Percentiles rank a stretch among this genome's conserved stretches.
Conservation (phyloP, 805 yeast species). For the Nakazawaea populi region DNA sequence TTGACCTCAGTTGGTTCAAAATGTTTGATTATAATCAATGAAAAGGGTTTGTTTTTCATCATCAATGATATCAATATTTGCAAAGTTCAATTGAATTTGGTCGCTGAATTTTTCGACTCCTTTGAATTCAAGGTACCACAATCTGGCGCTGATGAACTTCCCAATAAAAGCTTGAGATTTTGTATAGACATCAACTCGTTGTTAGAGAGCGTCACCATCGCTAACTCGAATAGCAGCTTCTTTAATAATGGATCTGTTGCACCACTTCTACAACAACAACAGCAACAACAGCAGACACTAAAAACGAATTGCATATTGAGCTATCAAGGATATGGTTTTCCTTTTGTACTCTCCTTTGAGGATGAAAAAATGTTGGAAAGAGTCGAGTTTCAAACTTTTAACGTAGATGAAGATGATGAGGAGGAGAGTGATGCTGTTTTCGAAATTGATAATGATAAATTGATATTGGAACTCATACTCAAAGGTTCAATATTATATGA, state of each 20-base stretch:
- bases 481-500: slow-evolving; percentile 48
- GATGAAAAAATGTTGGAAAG: slow-evolving; percentile 50
- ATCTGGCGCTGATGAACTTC: slow-evolving; percentile 14
- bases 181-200: slow-evolving; percentile 40
- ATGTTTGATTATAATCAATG: slow-evolving; percentile 29
- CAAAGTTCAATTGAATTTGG: slow-evolving; percentile 30
- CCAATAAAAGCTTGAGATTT: slow-evolving; percentile 20
- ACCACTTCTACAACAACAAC: not conserved
- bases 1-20: slow-evolving; percentile 31
- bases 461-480: slow-evolving; percentile 46
- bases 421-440: slow-evolving; percentile 15
- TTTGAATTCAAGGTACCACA: slow-evolving; percentile 18
- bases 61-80: slow-evolving; percentile 40
- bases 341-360: slow-evolving; percentile 47
- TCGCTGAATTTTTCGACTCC: slow-evolving; percentile 28
- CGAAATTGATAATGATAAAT: slow-evolving; percentile 35
- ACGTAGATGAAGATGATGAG: slow-evolving; percentile 21
- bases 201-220: slow-evolving; percentile 44
- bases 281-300: slow-evolving; percentile 10
- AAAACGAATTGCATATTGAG: slow-evolving; percentile 42
- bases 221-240: slow-evolving; percentile 18
- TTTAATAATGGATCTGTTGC: slow-evolving; percentile 17
- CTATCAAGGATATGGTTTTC: slow-evolving; percentile 43
- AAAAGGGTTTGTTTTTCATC: slow-evolving; percentile 46
- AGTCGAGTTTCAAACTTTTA: slow-evolving; percentile 49